These are phyloP conservation scores for Cryptococcus sp. DNA, from an alignment of 1,284 basidiomycete genomes.

Conservation along the genomic window DNA sequence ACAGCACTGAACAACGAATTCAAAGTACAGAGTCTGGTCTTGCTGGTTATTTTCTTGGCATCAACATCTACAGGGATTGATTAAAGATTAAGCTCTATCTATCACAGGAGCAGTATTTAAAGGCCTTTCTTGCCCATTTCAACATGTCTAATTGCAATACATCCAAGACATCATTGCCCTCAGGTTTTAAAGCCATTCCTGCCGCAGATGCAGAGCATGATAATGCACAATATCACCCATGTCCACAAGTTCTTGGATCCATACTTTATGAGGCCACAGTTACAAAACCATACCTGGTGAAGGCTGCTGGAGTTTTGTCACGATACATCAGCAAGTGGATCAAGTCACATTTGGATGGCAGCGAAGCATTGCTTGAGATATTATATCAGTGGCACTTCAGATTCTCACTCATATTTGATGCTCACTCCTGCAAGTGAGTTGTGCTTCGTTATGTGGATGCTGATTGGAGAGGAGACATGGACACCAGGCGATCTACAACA, in stretches of 20 bases:
- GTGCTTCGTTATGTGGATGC: conserved; percentile 9
- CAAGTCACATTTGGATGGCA: conserved; percentile 16
- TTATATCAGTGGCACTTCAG: conserved; percentile 4
- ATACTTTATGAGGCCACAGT: conserved; percentile 7
- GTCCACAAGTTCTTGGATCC: conserved; percentile 14
- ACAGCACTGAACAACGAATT: conserved; percentile 14
- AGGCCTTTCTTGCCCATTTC: conserved; percentile 17
- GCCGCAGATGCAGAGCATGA: conserved; percentile 7
- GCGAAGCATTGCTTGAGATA: conserved; percentile 24
- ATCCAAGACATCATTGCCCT: neutral
- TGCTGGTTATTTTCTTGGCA: conserved; percentile 24
- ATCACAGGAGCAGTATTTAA: conserved; percentile 21
- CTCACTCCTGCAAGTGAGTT: conserved; percentile 13
- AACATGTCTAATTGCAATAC: conserved; percentile 17
- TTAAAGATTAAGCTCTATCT: conserved; percentile 11
- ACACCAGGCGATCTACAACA: no score
- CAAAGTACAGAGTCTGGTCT: conserved; percentile 20
- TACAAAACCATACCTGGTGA: conserved; percentile 22
- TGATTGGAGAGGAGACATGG: conserved; percentile 22
- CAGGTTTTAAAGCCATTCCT: conserved; percentile 1
- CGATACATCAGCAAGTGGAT: conserved; percentile 26
- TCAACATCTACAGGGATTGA: conserved; percentile 18
- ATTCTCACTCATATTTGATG: conserved; percentile 15
- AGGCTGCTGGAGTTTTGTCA: conserved; percentile 19
- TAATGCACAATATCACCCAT: conserved; percentile 10